These are phyloP conservation scores for Casuarina equisetifolia DNA, from an alignment of 306 rosid genomes.

Conservation along the genomic window DNA sequence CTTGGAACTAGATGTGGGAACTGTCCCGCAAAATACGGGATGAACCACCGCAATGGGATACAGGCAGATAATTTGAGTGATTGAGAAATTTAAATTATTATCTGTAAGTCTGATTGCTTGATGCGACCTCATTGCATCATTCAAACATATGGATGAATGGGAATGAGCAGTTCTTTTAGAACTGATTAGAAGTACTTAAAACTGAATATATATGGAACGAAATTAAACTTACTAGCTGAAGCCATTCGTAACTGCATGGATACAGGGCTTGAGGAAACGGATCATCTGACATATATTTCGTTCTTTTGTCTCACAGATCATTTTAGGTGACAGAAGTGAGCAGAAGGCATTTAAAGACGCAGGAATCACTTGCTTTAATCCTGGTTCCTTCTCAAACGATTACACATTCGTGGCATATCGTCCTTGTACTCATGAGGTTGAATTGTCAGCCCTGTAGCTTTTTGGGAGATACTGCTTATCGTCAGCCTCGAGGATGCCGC, in stretches of 20 bases:
- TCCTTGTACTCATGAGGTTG: constrained; percentile 86
- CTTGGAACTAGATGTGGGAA: background rate
- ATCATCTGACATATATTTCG: constrained; percentile 22
- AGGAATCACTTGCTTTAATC: constrained; percentile 86
- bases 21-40: background rate
- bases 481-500: constrained; percentile 15
- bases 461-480: constrained; percentile 1
- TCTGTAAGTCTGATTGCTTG: background rate
- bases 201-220: background rate
- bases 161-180: background rate
- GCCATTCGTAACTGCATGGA: background rate
- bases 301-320: constrained; percentile 55
- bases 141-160: background rate
- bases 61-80: background rate
- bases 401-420: constrained; percentile 80
- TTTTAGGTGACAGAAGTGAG: constrained; percentile 77
- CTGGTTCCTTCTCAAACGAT: constrained; percentile 86
- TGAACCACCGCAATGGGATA: background rate
- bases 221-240: background rate
- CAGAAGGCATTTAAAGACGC: constrained; percentile 91
- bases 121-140: background rate
- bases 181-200: background rate
- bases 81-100: background rate
- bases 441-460: constrained; percentile 68
- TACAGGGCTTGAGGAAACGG: background rate